Evolutionary conservation across 106 monocot genomes (phyloP).

Genomic region (Dendrobium nobile): DNA sequence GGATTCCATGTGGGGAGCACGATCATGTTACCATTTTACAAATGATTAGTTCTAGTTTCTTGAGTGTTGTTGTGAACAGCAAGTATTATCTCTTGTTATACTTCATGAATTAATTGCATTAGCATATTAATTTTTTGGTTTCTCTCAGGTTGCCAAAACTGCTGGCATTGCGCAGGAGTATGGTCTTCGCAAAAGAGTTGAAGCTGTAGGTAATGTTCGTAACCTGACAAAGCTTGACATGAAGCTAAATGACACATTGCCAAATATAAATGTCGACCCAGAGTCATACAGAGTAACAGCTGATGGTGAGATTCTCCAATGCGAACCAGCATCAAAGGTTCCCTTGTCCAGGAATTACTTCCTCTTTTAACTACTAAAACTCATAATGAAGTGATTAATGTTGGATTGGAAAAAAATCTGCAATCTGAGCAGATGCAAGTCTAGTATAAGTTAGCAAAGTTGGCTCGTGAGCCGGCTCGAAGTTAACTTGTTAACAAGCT

Average conservation of each 20-base stretch:
- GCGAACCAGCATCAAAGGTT: conserved; percentile 42
- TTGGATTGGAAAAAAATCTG: not conserved
- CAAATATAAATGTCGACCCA: conserved; percentile 75
- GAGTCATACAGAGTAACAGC: conserved; percentile 84
- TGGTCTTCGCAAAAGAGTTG: conserved; percentile 67
- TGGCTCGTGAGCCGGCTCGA: no score
- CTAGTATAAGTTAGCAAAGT: no score
- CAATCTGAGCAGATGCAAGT: no score
- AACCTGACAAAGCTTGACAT: conserved; percentile 84
- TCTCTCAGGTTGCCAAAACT: conserved; percentile 66
- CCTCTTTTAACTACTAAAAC: conserved; percentile 44
- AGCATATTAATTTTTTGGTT: not conserved
- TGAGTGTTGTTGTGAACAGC: not conserved
- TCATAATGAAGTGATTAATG: no score
- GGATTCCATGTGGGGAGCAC: not conserved
- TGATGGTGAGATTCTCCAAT: conserved; percentile 70
- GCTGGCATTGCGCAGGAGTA: conserved; percentile 41
- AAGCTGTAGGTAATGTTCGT: conserved; percentile 74
- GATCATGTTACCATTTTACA: not conserved
- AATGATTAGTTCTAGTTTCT: not conserved
- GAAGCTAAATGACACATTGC: conserved; percentile 87
- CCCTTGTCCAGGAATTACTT: conserved; percentile 93
- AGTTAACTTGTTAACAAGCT: no score
- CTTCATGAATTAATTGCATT: not conserved
- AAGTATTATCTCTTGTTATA: not conserved